Evolutionary conservation across 805 yeast genomes (phyloP).

Genomic region (Sporopachydermia quercuum): DNA sequence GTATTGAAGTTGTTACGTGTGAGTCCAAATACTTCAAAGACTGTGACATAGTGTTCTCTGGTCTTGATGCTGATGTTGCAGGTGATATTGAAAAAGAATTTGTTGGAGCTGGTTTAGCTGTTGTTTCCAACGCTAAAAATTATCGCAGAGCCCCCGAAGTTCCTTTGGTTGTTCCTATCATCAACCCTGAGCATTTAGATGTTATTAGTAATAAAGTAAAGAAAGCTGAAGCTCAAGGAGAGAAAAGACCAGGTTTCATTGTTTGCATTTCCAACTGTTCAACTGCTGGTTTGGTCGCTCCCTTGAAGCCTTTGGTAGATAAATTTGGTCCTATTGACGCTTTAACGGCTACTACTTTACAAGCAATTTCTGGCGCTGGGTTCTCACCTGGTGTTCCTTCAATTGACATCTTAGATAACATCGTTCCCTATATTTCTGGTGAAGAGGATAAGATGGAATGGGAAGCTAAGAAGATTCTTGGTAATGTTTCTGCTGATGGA

Average conservation of each 20-base stretch:
- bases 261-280: constrained; percentile 97
- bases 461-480: constrained; percentile 94
- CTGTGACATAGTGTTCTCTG: constrained; percentile 91
- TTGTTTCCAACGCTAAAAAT: constrained; percentile 92
- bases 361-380: constrained; percentile 97
- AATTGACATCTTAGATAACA: constrained; percentile 86
- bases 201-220: constrained; percentile 46
- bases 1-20: constrained; percentile 64
- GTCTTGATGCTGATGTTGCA: constrained; percentile 85
- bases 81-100: constrained; percentile 85
- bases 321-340: constrained; percentile 80
- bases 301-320: constrained; percentile 86
- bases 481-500: constrained; percentile 36
- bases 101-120: constrained; percentile 64
- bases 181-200: constrained; percentile 79
- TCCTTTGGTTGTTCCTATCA: constrained; percentile 90
- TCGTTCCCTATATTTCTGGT: constrained; percentile 88
- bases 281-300: constrained; percentile 95
- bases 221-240: constrained; percentile 39
- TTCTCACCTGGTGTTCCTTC: constrained; percentile 96
- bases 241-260: constrained; percentile 60
- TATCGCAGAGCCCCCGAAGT: constrained; percentile 79
- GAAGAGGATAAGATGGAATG: constrained; percentile 98
- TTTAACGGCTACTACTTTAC: constrained; percentile 81
- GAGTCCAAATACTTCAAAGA: constrained; percentile 59